These are phyloP conservation scores for Wickerhamiella allomyrinae DNA, from an alignment of 805 yeast genomes.

Conservation along the genomic window DNA sequence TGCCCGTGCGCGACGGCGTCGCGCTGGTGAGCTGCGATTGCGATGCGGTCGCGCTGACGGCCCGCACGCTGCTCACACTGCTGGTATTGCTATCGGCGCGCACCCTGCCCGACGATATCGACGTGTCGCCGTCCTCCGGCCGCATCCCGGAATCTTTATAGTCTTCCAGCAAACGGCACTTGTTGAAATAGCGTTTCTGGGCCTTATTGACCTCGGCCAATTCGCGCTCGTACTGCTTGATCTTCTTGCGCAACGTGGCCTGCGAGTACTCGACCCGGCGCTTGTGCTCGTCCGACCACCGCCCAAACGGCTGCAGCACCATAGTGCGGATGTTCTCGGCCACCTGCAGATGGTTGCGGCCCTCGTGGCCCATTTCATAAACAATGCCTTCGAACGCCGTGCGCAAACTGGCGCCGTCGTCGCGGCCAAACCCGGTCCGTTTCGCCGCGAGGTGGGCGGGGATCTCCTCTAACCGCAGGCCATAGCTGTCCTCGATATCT, in stretches of 20 bases:
- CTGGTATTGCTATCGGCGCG: constrained; percentile 1
- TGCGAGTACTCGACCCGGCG: constrained; percentile 51
- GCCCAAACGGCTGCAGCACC: constrained; percentile 56
- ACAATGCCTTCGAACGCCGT: constrained; percentile 46
- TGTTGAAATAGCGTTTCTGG: constrained; percentile 60
- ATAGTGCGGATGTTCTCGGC: constrained; percentile 44
- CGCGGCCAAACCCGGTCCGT: constrained; percentile 32
- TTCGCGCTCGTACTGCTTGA: constrained; percentile 38
- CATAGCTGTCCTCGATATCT: constrained; percentile 58
- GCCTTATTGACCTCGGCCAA: constrained; percentile 36
- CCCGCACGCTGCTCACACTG: not conserved
- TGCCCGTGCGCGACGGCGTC: not conserved
- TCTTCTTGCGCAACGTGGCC: constrained; percentile 35
- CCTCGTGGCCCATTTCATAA: constrained; percentile 42
- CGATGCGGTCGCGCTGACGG: not conserved
- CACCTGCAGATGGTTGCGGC: constrained; percentile 42
- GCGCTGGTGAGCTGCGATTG: not conserved
- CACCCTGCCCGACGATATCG: not conserved
- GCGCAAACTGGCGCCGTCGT: constrained; percentile 54
- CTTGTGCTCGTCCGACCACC: constrained; percentile 64
- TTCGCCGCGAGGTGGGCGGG: constrained; percentile 27
- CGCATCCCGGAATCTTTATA: constrained; percentile 28
- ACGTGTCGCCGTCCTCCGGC: not conserved
- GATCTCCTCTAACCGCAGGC: constrained; percentile 36
- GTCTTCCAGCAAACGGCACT: constrained; percentile 61